Evolutionary conservation across 2,329 filamentous ascomycete genomes (phyloP).

Genomic region (Fusarium mundagurra): DNA sequence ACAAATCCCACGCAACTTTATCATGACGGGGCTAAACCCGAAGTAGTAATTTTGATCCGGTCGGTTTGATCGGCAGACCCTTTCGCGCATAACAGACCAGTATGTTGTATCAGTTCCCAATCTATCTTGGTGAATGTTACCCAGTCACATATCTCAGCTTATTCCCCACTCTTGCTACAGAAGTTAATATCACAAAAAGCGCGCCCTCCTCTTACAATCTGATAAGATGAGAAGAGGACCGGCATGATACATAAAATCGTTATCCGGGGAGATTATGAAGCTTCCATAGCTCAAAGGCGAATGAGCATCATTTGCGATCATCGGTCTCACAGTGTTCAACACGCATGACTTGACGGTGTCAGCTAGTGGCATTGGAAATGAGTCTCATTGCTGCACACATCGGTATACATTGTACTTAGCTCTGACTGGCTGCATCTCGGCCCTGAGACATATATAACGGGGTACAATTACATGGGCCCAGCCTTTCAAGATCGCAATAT

Average conservation of each 20-base stretch:
- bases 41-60: background rate
- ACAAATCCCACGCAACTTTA: background rate
- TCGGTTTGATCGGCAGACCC: background rate
- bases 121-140: background rate
- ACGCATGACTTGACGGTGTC: background rate
- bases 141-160: no score
- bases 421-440: background rate
- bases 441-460: background rate
- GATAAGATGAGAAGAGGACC: background rate
- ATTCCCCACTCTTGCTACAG: background rate
- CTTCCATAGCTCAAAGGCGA: fast-evolving
- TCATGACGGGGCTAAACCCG: background rate
- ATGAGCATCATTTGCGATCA: fast-evolving
- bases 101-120: background rate
- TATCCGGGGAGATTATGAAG: background rate
- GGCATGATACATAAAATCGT: fast-evolving
- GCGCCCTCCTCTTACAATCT: background rate
- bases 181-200: background rate
- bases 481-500: no score
- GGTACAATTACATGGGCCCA: background rate
- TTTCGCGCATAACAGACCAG: background rate
- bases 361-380: background rate
- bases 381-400: background rate
- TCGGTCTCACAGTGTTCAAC: fast-evolving
- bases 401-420: no score